Base-by-base conservation (phyloP, 345 rosid species). In the Aurinia saxatilis region DNA sequence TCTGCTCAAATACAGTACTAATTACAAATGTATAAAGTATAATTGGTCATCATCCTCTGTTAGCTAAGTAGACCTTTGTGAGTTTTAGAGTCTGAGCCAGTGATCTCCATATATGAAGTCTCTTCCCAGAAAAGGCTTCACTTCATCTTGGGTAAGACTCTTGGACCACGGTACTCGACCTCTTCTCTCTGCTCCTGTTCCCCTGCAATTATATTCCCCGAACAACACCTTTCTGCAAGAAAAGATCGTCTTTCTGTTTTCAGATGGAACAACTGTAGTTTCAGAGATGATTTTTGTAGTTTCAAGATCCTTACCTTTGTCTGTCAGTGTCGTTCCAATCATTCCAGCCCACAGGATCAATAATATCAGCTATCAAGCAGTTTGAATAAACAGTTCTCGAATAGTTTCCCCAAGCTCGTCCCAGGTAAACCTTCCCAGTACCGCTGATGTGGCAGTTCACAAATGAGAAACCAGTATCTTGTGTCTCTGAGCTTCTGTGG, bases 321-420 rank as follows among this genome's bases (percentile, higher is more conserved):
- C 96, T 81, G 49, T 39, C 18, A 6, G 83, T 74, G 27, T 42
- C 10, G 61, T 75, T 63, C 97, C 99, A 93, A 77, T 93, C 95
- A 45, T 81, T 87, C 99, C 99, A 93, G 46, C 97, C 91, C 17
- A 76, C 12, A 4, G 95, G 91, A 56, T 47, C 59, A 65, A 93
- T 84, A 38, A 90, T 49, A 70, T 82, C 77, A 16, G 66, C 88
- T 11, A 93, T 42, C 46, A 67, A 50, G 66, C 96, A 89, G 77
- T 89, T 70, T 3, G 97, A 82, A 68, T 87, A 93, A 16, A 93
- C 75, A 8, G 49, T 66, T 73, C 88, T 87, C 2, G 97, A 87
- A 49, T 83, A 82, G 66, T 80, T 74, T 35, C 99, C 99, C 96
- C 97, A 93, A 58, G 99, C 96, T 78, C 97, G 80, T 62, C 99